A percentile compares a stretch with the other conserved stretches of the same genome.
phyloP scores from a whole-genome alignment of 495 filamentous ascomycete species.

The Cetradonia linearis region DNA sequence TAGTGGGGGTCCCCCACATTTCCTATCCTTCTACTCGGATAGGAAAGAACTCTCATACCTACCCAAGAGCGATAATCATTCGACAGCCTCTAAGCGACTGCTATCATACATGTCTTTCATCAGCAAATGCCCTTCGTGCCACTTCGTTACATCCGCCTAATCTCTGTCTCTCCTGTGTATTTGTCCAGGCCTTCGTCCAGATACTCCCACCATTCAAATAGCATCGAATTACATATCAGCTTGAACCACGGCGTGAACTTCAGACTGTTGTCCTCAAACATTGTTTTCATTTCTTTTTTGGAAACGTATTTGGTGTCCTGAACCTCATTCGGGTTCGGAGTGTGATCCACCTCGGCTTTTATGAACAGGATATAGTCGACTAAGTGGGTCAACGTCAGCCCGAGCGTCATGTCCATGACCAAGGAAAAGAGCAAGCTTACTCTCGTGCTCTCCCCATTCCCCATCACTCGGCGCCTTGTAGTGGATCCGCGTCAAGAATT shows the following conservation, averaged over 20 bases:
- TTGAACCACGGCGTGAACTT: conserved; percentile 99
- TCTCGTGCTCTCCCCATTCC: conserved; percentile 98
- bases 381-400: conserved; percentile 30
- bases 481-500: conserved; percentile 92
- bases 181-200: conserved; percentile 70
- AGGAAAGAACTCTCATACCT: neutral
- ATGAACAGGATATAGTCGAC: conserved; percentile 99
- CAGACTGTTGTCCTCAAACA: conserved; percentile 70
- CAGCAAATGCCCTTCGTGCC: neutral
- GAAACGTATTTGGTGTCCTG: conserved; percentile 74
- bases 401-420: neutral
- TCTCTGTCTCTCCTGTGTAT: conserved; percentile 76
- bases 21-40: neutral
- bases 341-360: conserved; percentile 77
- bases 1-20: neutral
- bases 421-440: conserved; percentile 41
- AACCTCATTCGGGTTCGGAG: conserved; percentile 79
- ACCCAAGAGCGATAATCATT: neutral
- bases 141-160: conserved; percentile 69
- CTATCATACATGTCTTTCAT: neutral
- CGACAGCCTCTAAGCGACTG: neutral
- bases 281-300: conserved; percentile 66
- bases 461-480: conserved; percentile 97
- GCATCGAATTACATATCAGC: conserved; percentile 93
- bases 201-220: conserved; percentile 97